Base-by-base conservation (phyloP, 169 alveolate species). In the Plasmodium adleri region DNA sequence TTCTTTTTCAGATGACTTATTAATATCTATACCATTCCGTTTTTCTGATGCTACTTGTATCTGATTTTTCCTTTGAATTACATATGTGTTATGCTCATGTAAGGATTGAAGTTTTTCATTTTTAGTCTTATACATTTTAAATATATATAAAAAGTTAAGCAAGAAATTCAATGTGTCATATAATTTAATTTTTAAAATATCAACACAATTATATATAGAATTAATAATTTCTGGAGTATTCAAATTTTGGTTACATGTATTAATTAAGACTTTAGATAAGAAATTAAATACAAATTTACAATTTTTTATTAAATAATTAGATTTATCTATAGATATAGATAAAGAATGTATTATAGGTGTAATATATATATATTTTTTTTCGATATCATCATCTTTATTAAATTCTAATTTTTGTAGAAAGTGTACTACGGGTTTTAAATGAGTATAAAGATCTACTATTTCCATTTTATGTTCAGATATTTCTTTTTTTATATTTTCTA, bases 201-300 rank as follows among this genome's bases (percentile, higher is more conserved):
- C 90, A 12, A 80, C 72, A 24, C 85, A 80, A 54, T 80, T 80
- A n/a, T 80, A 80, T 52, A 80, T 80, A 26, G 85, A 80, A 43
- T 80, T 80, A 12, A 80, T 80, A 58, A 80, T 80, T 58, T 80
- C 90, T 13, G 83, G 90, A 1, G 90, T 80, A 54, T 67, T 80
- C 8, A 80, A 68, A 15, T 80, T 80, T 50, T 56, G 66, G 32
- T 80, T 80, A 54, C 90, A 80, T 13, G 83, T 17, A 80, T 80
- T 80, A 20, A 80, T 80, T 39, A 80, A 63, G 0, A 80, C 90
- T 66, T 63, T 80, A 1, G 90, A 80, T 56, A 80, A 60, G 32
- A 80, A 80, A 24, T 80, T 72, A 24, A 80, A 80, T 26, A 80
- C 83, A 80, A 80, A 80, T 58, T 80, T 80, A 49, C 90, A 80